Percentiles rank a stretch among this genome's conserved stretches.
phyloP scores from a whole-genome alignment of 768 basidiomycete genomes.

The Bullera alba region DNA sequence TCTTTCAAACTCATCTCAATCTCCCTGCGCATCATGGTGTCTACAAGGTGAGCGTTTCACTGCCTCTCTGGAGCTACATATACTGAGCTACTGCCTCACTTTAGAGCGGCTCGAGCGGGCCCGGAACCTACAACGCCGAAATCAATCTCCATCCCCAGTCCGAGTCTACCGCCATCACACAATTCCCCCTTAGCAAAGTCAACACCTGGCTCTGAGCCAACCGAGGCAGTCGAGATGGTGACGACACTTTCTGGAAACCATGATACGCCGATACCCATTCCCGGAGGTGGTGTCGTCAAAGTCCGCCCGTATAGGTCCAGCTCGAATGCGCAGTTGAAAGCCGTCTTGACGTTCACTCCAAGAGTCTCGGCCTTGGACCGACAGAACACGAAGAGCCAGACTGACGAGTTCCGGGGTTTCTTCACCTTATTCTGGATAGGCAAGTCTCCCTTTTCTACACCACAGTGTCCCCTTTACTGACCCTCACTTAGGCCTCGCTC shows the following conservation, averaged over 20 bases:
- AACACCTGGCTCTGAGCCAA: not conserved
- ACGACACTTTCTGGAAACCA: constrained; percentile 16
- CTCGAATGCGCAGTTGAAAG: constrained; percentile 67
- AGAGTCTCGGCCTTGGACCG: constrained; percentile 80
- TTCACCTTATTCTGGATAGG: constrained; percentile 81
- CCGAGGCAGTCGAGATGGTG: constrained; percentile 17
- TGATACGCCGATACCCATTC: constrained; percentile 23
- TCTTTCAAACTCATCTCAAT: no score
- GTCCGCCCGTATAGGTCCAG: constrained; percentile 55
- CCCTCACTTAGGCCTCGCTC: constrained; percentile 52
- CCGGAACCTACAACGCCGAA: not conserved
- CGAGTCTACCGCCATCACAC: not conserved
- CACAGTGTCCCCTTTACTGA: not conserved
- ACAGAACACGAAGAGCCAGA: constrained; percentile 61
- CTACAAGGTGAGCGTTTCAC: no score
- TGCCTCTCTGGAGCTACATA: no score
- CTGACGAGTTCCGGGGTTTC: constrained; percentile 91
- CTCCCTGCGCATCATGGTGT: no score
- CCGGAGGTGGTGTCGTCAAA: constrained; percentile 17
- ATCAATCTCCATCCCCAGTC: not conserved
- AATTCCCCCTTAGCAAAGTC: not conserved
- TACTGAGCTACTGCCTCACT: no score
- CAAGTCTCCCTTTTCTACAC: constrained; percentile 12
- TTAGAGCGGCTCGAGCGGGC: no score
- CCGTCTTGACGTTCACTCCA: constrained; percentile 77